These are phyloP conservation scores for Biscogniauxia mediterranea DNA, from an alignment of 2,329 filamentous ascomycete species.

Conservation along the genomic window DNA sequence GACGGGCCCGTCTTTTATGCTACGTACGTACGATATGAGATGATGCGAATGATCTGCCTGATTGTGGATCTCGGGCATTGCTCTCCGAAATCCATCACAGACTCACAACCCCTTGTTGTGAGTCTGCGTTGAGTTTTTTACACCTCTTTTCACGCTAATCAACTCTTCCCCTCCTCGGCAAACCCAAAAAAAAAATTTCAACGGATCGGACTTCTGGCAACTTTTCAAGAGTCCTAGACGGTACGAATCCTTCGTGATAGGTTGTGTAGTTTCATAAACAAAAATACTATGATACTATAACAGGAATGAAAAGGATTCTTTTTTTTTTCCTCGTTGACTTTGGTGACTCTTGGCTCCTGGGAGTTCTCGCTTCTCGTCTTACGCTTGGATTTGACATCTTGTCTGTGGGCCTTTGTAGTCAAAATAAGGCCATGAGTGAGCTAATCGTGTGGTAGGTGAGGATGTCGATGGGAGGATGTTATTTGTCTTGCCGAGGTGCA, in stretches of 20 bases:
- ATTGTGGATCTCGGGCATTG: constrained; percentile 15
- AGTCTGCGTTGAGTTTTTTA: neutral
- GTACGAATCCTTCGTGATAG: constrained; percentile 15
- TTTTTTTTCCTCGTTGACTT: neutral
- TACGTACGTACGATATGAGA: constrained; percentile 10
- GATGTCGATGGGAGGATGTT: no score
- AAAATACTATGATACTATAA: constrained; percentile 21
- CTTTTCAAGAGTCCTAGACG: neutral
- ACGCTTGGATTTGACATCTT: no score
- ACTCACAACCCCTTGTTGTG: neutral
- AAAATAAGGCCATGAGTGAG: no score
- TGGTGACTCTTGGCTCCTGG: no score
- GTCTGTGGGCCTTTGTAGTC: no score
- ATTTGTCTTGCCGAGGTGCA: no score
- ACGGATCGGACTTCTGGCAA: constrained; percentile 1
- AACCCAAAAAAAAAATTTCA: neutral
- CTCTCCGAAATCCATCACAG: constrained; percentile 5
- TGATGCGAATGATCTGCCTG: constrained; percentile 12
- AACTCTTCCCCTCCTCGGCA: no score
- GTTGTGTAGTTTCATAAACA: constrained; percentile 24
- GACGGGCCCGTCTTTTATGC: constrained; percentile 15
- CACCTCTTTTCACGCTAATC: constrained; percentile 2
- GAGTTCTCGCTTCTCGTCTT: no score
- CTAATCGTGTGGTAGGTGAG: no score
- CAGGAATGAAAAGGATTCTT: constrained; percentile 12